Base-by-base conservation (phyloP, 768 basidiomycete genomes). In the Pholiota molesta region DNA sequence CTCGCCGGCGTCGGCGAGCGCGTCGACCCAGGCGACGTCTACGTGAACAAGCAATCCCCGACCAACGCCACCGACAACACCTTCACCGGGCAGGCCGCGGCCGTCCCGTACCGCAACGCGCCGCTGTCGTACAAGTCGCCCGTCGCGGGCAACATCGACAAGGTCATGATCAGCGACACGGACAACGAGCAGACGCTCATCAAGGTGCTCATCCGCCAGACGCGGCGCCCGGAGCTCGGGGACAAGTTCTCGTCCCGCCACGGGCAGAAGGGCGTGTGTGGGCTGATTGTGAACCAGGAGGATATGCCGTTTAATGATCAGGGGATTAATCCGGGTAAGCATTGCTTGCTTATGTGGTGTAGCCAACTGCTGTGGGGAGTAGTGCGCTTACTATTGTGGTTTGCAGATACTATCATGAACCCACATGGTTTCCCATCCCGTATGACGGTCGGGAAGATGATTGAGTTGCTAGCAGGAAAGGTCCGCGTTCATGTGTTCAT, bases 371-470 rank as follows among this genome's bases (percentile, higher is more conserved):
- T 19, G 21, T 13, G 13, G 19, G 23, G 19, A 16, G 47, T 13
- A 21, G 19, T 5, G 23, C 13, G 8, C 47, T 49, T 10, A 26
- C 14, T 21, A 26, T 26, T 29, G 21, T 63, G 51, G 37, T 61
- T 37, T 64, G 23, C 23, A 91, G 97, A 99, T 76, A 94, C 96
- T 17, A 97, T 99, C 79, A 99, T 99, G 97, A 99, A 99, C 73
- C 97, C 97, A 3, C 97, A 99, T 76, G 97, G 97, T 71, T 99
- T 99, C 83, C 97, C 97, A 5, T 97, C 94, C 60, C 92, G 97
- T 58, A 98, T 96, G 95, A 99, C 97, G 26, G 97, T 99, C 29
- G 97, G 97, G 53, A 99, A 99, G 81, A 99, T 99, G 97, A 97
- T 99, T 57, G 97, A 99, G 75, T 81, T 98, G 21, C 78, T 99